Evolutionary conservation across 1,284 basidiomycete genomes (phyloP).

Genomic region (Papiliotrema nemorosa): DNA sequence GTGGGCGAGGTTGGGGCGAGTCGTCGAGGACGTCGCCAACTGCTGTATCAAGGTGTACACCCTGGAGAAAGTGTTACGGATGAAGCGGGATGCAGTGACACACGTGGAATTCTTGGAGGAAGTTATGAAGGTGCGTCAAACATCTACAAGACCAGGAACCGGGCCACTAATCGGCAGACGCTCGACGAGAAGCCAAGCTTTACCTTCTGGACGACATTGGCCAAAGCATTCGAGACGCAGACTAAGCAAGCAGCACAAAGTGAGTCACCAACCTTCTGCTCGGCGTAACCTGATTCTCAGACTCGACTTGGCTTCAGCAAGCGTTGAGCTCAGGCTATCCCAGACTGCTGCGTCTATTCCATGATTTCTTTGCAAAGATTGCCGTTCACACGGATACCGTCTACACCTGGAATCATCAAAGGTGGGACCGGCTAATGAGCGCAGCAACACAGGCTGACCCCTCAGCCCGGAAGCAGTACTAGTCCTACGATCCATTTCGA

Average conservation of each 20-base stretch:
- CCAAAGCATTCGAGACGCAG: constrained; percentile 72
- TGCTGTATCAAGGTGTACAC: constrained; percentile 92
- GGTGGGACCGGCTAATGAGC: constrained; percentile 52
- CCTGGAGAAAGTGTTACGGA: constrained; percentile 83
- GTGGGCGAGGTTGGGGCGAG: constrained; percentile 74
- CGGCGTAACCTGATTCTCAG: constrained; percentile 10
- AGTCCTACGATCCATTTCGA: constrained; percentile 72
- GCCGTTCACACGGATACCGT: constrained; percentile 89
- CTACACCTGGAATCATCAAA: constrained; percentile 77
- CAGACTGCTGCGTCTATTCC: constrained; percentile 78
- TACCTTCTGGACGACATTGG: constrained; percentile 83
- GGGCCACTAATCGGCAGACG: constrained; percentile 53
- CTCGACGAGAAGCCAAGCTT: constrained; percentile 86
- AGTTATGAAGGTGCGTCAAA: constrained; percentile 68
- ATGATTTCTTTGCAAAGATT: constrained; percentile 93
- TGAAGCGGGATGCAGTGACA: constrained; percentile 77
- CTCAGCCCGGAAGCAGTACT: constrained; percentile 83
- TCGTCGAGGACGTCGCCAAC: constrained; percentile 83
- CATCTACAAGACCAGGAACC: neutral
- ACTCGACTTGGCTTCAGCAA: constrained; percentile 68
- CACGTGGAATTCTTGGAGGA: constrained; percentile 82
- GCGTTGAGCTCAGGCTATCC: constrained; percentile 82
- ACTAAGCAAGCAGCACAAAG: constrained; percentile 71
- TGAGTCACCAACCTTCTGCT: constrained; percentile 39
- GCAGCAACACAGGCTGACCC: neutral